These are phyloP conservation scores for Sporothrix variecibatus DNA, from an alignment of 2,329 filamentous ascomycete genomes.

Conservation along the genomic window DNA sequence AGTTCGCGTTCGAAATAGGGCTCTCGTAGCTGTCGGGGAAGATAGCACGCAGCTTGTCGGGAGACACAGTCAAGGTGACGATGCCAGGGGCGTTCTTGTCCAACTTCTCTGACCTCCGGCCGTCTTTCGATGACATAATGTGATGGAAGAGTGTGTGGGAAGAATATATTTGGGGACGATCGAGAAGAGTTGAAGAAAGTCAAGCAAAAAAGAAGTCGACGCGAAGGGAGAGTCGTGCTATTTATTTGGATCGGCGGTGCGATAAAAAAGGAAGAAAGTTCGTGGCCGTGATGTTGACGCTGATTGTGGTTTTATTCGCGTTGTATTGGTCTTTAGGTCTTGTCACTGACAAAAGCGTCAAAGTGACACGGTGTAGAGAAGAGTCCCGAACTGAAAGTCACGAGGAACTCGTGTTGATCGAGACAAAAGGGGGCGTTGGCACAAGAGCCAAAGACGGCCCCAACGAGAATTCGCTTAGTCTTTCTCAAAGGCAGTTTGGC, in stretches of 20 bases:
- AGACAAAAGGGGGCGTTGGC: neutral
- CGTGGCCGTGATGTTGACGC: neutral
- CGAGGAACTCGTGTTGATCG: neutral
- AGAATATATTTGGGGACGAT: neutral
- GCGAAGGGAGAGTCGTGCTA: slow-evolving; percentile 4
- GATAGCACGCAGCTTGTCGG: slow-evolving; percentile 54
- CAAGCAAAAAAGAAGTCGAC: slow-evolving; percentile 26
- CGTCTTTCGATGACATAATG: slow-evolving; percentile 43
- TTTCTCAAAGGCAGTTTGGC: neutral
- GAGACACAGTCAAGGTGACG: slow-evolving; percentile 56
- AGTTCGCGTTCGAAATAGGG: neutral
- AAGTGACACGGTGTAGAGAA: neutral
- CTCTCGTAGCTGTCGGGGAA: slow-evolving; percentile 39
- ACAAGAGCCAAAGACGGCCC: slow-evolving; percentile 14
- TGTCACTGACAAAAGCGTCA: neutral
- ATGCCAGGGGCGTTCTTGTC: slow-evolving; percentile 36
- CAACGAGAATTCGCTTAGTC: neutral
- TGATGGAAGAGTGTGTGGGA: slow-evolving; percentile 9
- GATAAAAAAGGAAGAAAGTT: neutral
- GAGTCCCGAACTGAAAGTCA: neutral
- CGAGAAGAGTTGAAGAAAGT: neutral
- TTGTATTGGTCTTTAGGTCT: neutral
- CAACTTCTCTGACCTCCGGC: slow-evolving; percentile 46
- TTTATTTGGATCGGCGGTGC: slow-evolving; percentile 5
- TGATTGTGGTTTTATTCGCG: neutral